Conservation (phyloP, 2,329 filamentous ascomycete species). For the Neocucurbitaria cava region DNA sequence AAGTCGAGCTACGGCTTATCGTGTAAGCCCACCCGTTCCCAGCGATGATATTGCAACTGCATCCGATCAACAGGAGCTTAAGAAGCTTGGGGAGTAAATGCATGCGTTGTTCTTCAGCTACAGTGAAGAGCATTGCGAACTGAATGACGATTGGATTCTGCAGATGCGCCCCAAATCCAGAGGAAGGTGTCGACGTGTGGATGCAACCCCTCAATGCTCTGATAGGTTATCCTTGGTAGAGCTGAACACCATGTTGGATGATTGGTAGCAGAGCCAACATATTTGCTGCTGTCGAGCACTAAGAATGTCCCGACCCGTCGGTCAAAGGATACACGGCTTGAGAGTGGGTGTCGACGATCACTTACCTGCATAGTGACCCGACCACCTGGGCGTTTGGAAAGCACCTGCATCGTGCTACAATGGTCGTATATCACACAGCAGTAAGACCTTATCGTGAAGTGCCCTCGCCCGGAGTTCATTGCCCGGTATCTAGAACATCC, state of each 20-base stretch:
- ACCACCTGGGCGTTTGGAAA: conserved; percentile 2
- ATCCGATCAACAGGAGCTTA: neutral
- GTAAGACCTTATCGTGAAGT: conserved; percentile 27
- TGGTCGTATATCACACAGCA: conserved; percentile 5
- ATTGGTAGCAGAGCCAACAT: neutral
- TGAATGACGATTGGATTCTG: neutral
- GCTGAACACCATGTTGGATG: neutral
- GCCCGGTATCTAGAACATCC: conserved; percentile 16
- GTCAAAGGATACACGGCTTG: conserved; percentile 8
- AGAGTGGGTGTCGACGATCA: conserved; percentile 7
- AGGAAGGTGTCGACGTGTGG: neutral
- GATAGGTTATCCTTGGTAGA: neutral
- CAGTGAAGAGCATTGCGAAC: neutral
- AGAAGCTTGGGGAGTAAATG: neutral
- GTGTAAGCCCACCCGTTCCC: neutral
- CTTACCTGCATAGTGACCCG: conserved; percentile 5
- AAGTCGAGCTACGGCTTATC: neutral
- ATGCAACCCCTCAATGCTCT: neutral
- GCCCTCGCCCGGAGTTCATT: conserved; percentile 14
- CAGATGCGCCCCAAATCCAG: neutral
- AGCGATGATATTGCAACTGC: neutral
- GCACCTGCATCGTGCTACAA: conserved; percentile 33
- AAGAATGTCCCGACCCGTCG: conserved; percentile 3
- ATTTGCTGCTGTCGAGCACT: neutral
- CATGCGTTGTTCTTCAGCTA: neutral